Evolutionary conservation across 2,329 filamentous ascomycete genomes (phyloP).

Genomic region (Neoarthrinium moseri): DNA sequence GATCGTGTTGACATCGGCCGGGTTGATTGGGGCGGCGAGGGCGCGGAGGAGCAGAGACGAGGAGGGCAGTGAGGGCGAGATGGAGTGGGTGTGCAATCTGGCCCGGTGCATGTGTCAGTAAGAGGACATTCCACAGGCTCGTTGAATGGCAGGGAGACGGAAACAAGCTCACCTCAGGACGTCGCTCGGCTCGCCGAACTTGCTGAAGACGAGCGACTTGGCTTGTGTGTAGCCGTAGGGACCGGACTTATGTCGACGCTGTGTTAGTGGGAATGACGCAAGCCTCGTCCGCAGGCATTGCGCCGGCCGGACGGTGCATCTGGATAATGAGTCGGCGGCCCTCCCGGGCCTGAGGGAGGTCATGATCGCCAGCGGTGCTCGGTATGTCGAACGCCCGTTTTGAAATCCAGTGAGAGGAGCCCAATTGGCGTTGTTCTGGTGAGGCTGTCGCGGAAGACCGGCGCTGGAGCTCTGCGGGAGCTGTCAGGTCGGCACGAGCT

Average conservation of each 20-base stretch:
- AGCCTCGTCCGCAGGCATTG: slow-evolving; percentile 12
- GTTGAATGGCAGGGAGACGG: neutral
- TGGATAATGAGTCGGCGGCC: neutral
- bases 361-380: neutral
- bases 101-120: neutral
- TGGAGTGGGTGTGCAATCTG: slow-evolving; percentile 72
- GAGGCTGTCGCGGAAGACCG: neutral
- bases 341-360: slow-evolving; percentile 3
- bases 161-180: slow-evolving; percentile 54
- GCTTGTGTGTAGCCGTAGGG: slow-evolving; percentile 82
- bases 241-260: slow-evolving; percentile 51
- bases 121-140: neutral
- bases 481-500: slow-evolving; percentile 6
- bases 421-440: neutral
- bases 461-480: neutral
- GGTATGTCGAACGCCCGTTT: neutral
- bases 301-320: slow-evolving; percentile 1
- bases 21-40: slow-evolving; percentile 91
- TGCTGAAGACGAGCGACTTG: slow-evolving; percentile 75
- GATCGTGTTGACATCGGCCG: slow-evolving; percentile 96
- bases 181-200: slow-evolving; percentile 72
- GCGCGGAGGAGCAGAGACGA: slow-evolving; percentile 74
- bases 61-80: slow-evolving; percentile 69
- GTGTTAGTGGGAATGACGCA: slow-evolving; percentile 16
- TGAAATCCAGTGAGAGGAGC: neutral